Base-by-base conservation (phyloP, 1,139 yeast species). In the Yamadazyma atlantica region DNA sequence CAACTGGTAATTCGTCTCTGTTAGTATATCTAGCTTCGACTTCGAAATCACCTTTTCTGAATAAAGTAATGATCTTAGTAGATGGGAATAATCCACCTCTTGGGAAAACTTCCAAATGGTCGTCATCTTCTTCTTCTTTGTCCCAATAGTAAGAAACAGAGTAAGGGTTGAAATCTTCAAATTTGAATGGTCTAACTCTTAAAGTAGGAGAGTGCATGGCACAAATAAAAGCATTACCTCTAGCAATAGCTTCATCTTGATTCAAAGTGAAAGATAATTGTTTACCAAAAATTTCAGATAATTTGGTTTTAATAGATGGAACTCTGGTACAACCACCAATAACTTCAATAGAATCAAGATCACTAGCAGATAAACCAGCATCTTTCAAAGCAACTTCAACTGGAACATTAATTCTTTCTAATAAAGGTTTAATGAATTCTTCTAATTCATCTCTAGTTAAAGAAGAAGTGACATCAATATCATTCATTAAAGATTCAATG, bases 251-350 rank as follows among this genome's bases (percentile, higher is more conserved):
- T 78, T 92, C 99, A 63, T 92, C 99, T 75, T 90, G 97, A 79
- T 94, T 92, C 70, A 94, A 81, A 54, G 97, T 94, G 75, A 87
- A 86, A 32, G 97, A 87, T 61, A 92, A 78, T 54, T 75, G 84
- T 76, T 88, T 88, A 61, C 87, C 89, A 62, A 92, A 88, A 49
- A 86, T 75, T 60, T 85, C 86, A 53, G 84, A 57, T 55, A 92
- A 76, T 62, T 79, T 84, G 53, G 82, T 78, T 79, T 92, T 92
- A 64, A 92, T 75, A 42, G 86, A 73, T 61, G 99, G 99, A 52
- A 92, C 95, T 78, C 99, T 89, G 54, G 97, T 86, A 64, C 95
- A 86, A 54, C 99, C 99, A 73, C 99, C 99, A 60, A 92, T 85
- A 46, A 92, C 82, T 74, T 92, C 99, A 54, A 92, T 82, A 41